Conservation (phyloP, 2,329 filamentous ascomycete genomes). For the Metarhizium album region DNA sequence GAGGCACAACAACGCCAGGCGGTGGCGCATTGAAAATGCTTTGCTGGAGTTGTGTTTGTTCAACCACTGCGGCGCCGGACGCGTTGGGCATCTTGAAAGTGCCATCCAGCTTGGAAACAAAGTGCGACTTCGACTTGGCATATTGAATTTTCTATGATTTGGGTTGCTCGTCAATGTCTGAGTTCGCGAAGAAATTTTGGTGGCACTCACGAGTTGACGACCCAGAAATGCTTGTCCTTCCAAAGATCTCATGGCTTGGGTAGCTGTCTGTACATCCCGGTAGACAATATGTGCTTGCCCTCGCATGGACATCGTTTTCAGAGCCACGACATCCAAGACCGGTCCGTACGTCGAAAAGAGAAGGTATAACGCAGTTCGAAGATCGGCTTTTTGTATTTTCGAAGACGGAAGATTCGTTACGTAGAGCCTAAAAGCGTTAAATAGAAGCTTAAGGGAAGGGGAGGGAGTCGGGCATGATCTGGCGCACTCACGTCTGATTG, state of each 20-base stretch:
- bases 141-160: slow-evolving; percentile 72
- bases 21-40: slow-evolving; percentile 66
- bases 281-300: slow-evolving; percentile 93
- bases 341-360: slow-evolving; percentile 90
- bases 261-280: slow-evolving; percentile 80
- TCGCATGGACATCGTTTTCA: slow-evolving; percentile 87
- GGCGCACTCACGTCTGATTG: slow-evolving; percentile 58
- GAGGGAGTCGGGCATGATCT: no score
- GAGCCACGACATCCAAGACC: slow-evolving; percentile 80
- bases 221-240: slow-evolving; percentile 83
- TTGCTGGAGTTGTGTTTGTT: slow-evolving; percentile 64
- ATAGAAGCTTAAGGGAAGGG: not conserved
- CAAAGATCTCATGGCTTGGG: slow-evolving; percentile 82
- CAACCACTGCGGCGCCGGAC: slow-evolving; percentile 41
- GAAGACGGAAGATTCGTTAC: slow-evolving; percentile 74
- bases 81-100: slow-evolving; percentile 63
- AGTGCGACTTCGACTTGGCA: slow-evolving; percentile 79
- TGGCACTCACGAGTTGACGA: slow-evolving; percentile 60
- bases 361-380: slow-evolving; percentile 81
- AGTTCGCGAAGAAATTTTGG: not conserved
- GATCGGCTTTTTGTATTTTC: slow-evolving; percentile 81
- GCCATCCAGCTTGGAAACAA: slow-evolving; percentile 83
- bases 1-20: slow-evolving; percentile 37
- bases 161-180: not conserved
- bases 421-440: slow-evolving; percentile 56